phyloP scores from a whole-genome alignment of 2,329 filamentous ascomycete genomes.

The Fusarium foetens region DNA sequence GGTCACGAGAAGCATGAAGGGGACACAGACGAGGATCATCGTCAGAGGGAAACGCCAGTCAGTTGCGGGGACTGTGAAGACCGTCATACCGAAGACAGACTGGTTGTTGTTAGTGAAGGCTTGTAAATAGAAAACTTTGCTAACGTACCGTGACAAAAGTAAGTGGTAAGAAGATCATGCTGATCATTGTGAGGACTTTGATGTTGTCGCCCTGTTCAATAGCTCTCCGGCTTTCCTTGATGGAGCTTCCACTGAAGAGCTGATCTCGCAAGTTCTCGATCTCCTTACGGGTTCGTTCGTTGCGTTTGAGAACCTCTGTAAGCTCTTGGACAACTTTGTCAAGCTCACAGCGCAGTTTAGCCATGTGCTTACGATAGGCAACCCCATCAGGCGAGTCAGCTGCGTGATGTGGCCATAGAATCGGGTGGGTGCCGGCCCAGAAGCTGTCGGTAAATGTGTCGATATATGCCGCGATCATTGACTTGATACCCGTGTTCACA shows the following conservation, averaged over 20 bases:
- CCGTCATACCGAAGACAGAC: constrained; percentile 65
- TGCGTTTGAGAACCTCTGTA: constrained; percentile 58
- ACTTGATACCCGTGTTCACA: constrained; percentile 68
- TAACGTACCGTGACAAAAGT: constrained; percentile 65
- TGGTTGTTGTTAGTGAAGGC: constrained; percentile 21
- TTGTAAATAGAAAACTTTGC: neutral
- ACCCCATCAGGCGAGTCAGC: constrained; percentile 56
- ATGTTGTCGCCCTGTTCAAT: constrained; percentile 74
- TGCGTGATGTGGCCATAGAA: constrained; percentile 65
- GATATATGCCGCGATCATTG: constrained; percentile 66
- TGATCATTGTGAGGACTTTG: constrained; percentile 68
- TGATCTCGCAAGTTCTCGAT: constrained; percentile 68
- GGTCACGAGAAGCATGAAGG: constrained; percentile 60
- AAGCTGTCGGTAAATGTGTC: constrained; percentile 68
- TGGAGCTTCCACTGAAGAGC: constrained; percentile 70
- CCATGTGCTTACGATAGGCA: constrained; percentile 61
- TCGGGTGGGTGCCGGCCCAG: constrained; percentile 65
- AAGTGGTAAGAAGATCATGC: constrained; percentile 69
- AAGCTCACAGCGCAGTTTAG: constrained; percentile 58
- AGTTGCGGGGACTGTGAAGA: constrained; percentile 53
- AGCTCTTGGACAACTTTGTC: constrained; percentile 63
- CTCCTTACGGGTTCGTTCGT: constrained; percentile 64
- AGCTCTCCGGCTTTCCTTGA: constrained; percentile 68
- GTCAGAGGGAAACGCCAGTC: constrained; percentile 62
- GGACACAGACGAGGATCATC: constrained; percentile 72